Evolutionary conservation across 352 stramenopile genomes (phyloP), one percentile per base, ranked within the genome.

Genomic region (Pilasporangium apinafurcum): DNA sequence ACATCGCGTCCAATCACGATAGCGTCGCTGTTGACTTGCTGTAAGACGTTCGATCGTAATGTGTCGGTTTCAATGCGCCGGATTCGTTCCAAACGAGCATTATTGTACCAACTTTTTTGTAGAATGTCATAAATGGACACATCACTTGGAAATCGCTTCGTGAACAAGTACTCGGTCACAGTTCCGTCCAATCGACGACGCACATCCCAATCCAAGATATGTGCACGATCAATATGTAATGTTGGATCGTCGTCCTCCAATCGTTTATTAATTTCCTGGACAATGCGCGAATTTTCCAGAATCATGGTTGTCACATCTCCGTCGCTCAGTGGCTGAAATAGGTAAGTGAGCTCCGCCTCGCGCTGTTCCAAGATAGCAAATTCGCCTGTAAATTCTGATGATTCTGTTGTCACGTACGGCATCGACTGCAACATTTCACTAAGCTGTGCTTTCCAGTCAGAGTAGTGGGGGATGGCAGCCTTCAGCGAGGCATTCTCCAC

Each of bases 401-500:
- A 18, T 16, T 33, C 27, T n/a, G 30, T 45, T 10, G 38, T 35
- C 16, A 49, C n/a, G n/a, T n/a, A 45, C 21, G 65, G 44, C 5
- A 53, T 72, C 5, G 65, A 74, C 46, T 82, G 65, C 37, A 82
- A 54, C 18, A 79, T 65, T 13, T 65, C 60, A 30, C 59, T 50
- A 14, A 74, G 39, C 21, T 78, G 53, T 12, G 72, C 52, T 39
- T 79, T 69, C 65, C 62, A 76, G 7, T 54, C 57, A 3, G 61
- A 58, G 18, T 82, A 63, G 31, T 57, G 65, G 42, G 78, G 65
- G 45, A 79, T 66, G n/a, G 57, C 59, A 3, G 65, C 59, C 36
- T 75, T 74, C 1, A 82, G 47, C 17, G 65, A 62, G 27, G 78
- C 30, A 41, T 79, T 82, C 41, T 82, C 68, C 10, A 65, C 68